Evolutionary conservation across 371 early-diverging fungal species (phyloP).

Genomic region (Syncephalis fuscata): DNA sequence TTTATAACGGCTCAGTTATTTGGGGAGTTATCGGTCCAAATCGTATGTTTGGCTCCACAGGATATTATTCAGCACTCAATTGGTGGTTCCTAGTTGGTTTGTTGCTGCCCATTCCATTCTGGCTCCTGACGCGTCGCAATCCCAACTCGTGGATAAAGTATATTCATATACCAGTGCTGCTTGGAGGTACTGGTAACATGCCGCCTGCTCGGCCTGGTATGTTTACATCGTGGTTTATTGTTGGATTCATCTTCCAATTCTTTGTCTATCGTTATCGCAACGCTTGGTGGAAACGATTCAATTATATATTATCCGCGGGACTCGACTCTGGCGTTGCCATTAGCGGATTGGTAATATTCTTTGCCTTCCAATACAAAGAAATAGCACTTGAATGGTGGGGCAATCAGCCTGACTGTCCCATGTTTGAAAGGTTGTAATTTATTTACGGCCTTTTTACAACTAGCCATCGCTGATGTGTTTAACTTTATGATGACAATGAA

Average conservation of each 20-base stretch:
- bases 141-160: conserved; percentile 12
- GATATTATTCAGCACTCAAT: conserved; percentile 31
- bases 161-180: conserved; percentile 15
- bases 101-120: conserved; percentile 33
- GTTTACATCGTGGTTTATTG: conserved; percentile 36
- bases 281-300: conserved; percentile 52
- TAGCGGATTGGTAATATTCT: conserved; percentile 27
- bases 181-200: conserved; percentile 19
- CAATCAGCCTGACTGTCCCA: not conserved
- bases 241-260: conserved; percentile 49
- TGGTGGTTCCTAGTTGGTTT: conserved; percentile 37
- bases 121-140: conserved; percentile 15
- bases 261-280: conserved; percentile 25
- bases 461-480: too few relatives aligned
- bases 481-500: too few relatives aligned
- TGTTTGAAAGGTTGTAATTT: too few relatives aligned
- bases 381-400: conserved; percentile 15
- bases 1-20: conserved; percentile 21
- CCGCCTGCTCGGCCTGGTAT: conserved; percentile 11
- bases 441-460: too few relatives aligned
- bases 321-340: conserved; percentile 51
- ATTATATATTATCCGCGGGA: conserved; percentile 56
- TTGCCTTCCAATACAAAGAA: conserved; percentile 16
- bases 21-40: conserved; percentile 65
- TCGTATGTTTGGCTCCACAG: conserved; percentile 37